A percentile compares a stretch with the other conserved stretches of the same genome.
Evolutionary conservation across 2,329 filamentous ascomycete species (phyloP).

Genomic region (Claviceps maximensis): DNA sequence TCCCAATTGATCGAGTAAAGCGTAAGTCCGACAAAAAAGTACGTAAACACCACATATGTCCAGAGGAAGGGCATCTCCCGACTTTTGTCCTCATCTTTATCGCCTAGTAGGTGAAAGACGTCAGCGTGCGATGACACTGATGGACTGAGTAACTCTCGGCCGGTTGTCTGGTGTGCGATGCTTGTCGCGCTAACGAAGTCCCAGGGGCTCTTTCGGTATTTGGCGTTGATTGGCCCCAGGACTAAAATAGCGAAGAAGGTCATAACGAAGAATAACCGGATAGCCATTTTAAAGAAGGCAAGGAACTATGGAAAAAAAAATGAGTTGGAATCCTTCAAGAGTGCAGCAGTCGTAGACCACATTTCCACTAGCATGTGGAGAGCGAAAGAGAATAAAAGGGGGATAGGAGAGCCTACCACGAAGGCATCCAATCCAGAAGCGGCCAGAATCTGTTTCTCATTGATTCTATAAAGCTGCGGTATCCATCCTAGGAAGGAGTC

Average conservation of each 20-base stretch:
- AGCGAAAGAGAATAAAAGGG: too few relatives aligned
- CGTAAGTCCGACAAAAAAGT: constrained; percentile 74
- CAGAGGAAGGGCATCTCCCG: constrained; percentile 51
- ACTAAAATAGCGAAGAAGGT: constrained; percentile 70
- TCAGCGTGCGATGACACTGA: constrained; percentile 6
- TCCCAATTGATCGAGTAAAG: constrained; percentile 73
- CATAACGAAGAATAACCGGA: constrained; percentile 66
- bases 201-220: constrained; percentile 28
- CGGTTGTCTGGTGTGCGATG: not conserved
- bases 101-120: constrained; percentile 13
- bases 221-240: constrained; percentile 73
- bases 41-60: constrained; percentile 91
- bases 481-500: constrained; percentile 91
- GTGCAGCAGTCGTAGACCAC: not conserved
- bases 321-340: constrained; percentile 8
- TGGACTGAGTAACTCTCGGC: constrained; percentile 1
- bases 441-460: constrained; percentile 76
- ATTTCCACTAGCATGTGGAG: not conserved
- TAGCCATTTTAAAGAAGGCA: constrained; percentile 90
- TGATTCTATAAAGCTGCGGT: constrained; percentile 67
- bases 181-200: not conserved
- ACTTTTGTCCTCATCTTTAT: constrained; percentile 20
- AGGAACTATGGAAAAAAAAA: constrained; percentile 45
- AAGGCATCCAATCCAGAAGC: constrained; percentile 91
- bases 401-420: constrained; percentile 44